Percentiles rank a stretch among this genome's conserved stretches.
These are phyloP conservation scores for Aspergillus haitiensis DNA, from an alignment of 495 filamentous ascomycete genomes.

Conservation along the genomic window DNA sequence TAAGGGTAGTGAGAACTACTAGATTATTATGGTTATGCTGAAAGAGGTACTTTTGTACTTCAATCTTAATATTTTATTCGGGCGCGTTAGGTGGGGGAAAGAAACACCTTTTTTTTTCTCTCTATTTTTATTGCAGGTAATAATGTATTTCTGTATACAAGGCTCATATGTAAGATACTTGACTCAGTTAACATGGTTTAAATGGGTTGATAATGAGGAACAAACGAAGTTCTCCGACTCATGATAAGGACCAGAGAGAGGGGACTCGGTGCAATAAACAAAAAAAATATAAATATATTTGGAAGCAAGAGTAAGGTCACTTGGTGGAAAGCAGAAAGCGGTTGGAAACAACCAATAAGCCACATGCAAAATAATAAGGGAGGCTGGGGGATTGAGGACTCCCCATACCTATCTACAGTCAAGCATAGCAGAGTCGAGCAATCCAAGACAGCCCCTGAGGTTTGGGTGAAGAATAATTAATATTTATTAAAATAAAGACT, in stretches of 20 bases:
- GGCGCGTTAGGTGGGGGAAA: no score
- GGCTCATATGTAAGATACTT: not conserved
- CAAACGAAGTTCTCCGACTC: not conserved
- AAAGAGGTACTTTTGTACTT: not conserved
- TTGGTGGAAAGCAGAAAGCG: not conserved
- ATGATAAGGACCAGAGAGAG: slow-evolving; percentile 2
- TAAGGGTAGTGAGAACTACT: not conserved
- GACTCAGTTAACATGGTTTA: not conserved
- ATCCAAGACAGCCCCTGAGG: not conserved
- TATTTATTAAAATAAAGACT: not conserved
- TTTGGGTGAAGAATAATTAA: not conserved
- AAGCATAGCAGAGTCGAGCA: not conserved
- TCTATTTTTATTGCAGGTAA: not conserved
- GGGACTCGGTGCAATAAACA: not conserved
- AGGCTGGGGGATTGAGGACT: not conserved
- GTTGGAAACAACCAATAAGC: not conserved
- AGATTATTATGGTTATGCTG: not conserved
- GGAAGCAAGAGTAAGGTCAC: not conserved
- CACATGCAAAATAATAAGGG: not conserved
- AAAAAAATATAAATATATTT: not conserved
- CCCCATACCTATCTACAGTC: not conserved
- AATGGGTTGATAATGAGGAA: not conserved
- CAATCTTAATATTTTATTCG: not conserved
- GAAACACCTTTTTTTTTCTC: no score
- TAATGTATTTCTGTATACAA: not conserved